phyloP scores from a whole-genome alignment of 345 rosid species.

The Gossypium rotundifolium region DNA sequence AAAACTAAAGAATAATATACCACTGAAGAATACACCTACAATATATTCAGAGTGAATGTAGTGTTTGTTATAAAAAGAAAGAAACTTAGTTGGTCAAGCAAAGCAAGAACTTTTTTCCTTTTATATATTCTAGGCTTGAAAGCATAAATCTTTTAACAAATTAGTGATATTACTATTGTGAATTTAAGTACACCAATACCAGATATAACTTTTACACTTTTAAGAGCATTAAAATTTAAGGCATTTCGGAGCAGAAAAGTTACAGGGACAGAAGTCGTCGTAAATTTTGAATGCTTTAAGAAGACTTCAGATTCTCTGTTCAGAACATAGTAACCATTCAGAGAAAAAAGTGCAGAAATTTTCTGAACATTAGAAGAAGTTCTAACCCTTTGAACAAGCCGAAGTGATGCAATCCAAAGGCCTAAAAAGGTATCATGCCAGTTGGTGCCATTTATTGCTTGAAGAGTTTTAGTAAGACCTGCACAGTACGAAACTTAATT shows the following conservation, averaged over 20 bases:
- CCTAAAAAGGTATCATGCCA: conserved; percentile 94
- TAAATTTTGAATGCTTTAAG: conserved; percentile 1
- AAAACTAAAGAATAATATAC: neutral
- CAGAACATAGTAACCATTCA: conserved; percentile 1
- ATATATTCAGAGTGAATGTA: neutral
- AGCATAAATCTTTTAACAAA: neutral
- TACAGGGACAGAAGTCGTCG: neutral
- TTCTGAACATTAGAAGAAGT: conserved; percentile 1
- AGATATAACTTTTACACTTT: neutral
- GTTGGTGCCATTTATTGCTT: conserved; percentile 65
- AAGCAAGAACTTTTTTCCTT: neutral
- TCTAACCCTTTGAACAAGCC: conserved; percentile 95
- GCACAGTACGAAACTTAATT: conserved; percentile 23
- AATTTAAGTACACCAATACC: neutral
- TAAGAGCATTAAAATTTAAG: neutral
- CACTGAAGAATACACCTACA: neutral
- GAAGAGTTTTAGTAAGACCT: conserved; percentile 82
- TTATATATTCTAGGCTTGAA: neutral
- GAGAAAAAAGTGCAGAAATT: neutral
- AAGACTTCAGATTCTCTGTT: neutral
- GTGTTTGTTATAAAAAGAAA: neutral
- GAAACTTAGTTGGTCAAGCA: neutral
- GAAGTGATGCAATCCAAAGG: conserved; percentile 87
- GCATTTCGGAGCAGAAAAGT: neutral
- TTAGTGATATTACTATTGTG: neutral